Percentiles rank a stretch among this genome's conserved stretches.
phyloP scores from a whole-genome alignment of 352 stramenopile genomes.

The Globisporangium okanoganense region DNA sequence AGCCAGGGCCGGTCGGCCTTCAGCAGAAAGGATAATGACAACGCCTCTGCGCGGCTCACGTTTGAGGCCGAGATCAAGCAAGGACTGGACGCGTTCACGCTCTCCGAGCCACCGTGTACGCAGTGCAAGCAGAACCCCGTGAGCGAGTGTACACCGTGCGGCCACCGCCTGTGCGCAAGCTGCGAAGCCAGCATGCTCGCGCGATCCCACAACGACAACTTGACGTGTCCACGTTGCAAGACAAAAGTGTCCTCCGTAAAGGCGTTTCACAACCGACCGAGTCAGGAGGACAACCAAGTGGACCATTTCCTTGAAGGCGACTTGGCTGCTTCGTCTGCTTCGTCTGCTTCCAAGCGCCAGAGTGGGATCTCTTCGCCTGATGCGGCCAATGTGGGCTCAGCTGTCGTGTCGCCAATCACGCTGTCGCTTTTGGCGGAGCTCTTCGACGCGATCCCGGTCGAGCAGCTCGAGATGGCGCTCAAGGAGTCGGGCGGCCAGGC shows the following conservation, averaged over 20 bases:
- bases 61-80: constrained; percentile 31
- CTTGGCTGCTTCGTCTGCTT: neutral
- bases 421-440: constrained; percentile 66
- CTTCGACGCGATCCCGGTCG: constrained; percentile 63
- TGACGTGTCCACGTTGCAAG: constrained; percentile 12
- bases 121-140: constrained; percentile 18
- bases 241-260: constrained; percentile 7
- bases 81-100: constrained; percentile 32
- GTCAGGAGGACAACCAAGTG: constrained; percentile 23
- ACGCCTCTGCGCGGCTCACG: neutral
- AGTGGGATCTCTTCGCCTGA: constrained; percentile 24
- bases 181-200: constrained; percentile 9
- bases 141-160: constrained; percentile 15
- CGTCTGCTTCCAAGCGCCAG: constrained; percentile 22
- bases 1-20: constrained; percentile 10
- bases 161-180: constrained; percentile 14
- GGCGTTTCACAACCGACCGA: neutral
- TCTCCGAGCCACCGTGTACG: constrained; percentile 17
- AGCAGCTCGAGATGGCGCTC: constrained; percentile 58
- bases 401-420: constrained; percentile 49
- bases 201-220: neutral
- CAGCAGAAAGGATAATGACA: constrained; percentile 15
- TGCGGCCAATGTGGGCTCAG: neutral
- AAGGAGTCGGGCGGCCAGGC: constrained; percentile 44
- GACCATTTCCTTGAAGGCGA: constrained; percentile 19